These are phyloP conservation scores for Picochlorum sp. DNA, from an alignment of 139 green algal species.

Conservation along the genomic window DNA sequence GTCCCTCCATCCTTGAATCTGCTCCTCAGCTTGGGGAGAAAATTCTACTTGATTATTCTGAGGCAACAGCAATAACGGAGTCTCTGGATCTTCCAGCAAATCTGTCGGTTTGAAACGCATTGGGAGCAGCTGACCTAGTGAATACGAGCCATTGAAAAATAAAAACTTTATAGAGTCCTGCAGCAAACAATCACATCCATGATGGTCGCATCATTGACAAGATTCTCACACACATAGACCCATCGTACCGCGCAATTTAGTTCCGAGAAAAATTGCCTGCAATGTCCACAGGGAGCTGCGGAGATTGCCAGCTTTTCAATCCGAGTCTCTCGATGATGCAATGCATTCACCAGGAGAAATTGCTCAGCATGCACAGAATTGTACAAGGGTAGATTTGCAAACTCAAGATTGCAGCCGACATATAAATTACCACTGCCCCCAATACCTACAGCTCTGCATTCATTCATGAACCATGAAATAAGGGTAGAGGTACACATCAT, in stretches of 20 bases:
- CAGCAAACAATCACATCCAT: background rate
- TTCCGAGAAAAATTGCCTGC: constrained; percentile 75
- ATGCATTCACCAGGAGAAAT: constrained; percentile 66
- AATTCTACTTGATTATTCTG: constrained; percentile 51
- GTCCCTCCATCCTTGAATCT: constrained; percentile 8
- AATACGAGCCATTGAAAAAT: constrained; percentile 39
- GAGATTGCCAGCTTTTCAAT: constrained; percentile 56
- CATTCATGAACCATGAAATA: constrained; percentile 2
- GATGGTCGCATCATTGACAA: background rate
- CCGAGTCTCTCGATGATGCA: constrained; percentile 44
- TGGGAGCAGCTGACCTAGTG: constrained; percentile 58
- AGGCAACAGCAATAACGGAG: constrained; percentile 59
- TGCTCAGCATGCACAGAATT: constrained; percentile 82
- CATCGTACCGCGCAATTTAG: constrained; percentile 53
- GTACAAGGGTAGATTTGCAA: constrained; percentile 57
- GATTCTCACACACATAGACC: background rate
- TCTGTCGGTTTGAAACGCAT: constrained; percentile 65
- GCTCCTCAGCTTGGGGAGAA: constrained; percentile 7
- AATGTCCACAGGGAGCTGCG: constrained; percentile 78
- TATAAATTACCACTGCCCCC: constrained; percentile 64
- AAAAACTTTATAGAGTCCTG: constrained; percentile 43
- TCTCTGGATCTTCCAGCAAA: constrained; percentile 34
- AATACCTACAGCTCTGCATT: constrained; percentile 57
- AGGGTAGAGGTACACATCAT: background rate
- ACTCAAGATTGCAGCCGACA: constrained; percentile 82